Evolutionary conservation across 2,329 filamentous ascomycete species (phyloP).

Genomic region (Aureobasidium musti): DNA sequence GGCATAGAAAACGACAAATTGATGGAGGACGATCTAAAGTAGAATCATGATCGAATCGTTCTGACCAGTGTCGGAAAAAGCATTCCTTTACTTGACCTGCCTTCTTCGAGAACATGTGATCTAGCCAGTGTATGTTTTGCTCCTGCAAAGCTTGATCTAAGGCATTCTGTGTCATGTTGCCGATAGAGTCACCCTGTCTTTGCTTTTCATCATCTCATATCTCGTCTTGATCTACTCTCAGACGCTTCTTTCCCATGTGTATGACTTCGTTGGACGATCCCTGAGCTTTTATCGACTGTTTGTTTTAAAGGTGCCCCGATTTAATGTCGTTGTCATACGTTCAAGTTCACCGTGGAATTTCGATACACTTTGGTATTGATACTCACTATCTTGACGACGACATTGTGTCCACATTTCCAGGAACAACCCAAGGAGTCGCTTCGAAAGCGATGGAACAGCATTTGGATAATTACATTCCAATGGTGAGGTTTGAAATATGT

Average conservation of each 20-base stretch:
- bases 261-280: background rate
- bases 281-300: too few relatives aligned
- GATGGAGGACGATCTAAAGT: background rate
- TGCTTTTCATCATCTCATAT: background rate
- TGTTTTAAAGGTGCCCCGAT: background rate
- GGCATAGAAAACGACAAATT: constrained; percentile 5
- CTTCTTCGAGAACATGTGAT: background rate
- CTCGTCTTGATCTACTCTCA: too few relatives aligned
- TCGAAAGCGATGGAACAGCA: too few relatives aligned
- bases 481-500: too few relatives aligned
- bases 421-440: too few relatives aligned
- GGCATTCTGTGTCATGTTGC: background rate
- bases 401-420: too few relatives aligned
- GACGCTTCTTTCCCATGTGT: too few relatives aligned
- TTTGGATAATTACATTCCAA: too few relatives aligned
- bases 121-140: background rate
- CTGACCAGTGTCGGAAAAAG: background rate
- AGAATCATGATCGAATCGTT: background rate
- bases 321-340: background rate
- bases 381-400: too few relatives aligned
- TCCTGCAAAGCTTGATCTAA: too few relatives aligned
- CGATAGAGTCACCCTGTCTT: background rate
- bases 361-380: too few relatives aligned
- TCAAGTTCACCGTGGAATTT: too few relatives aligned
- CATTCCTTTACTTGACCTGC: background rate